Base-by-base conservation (phyloP, 176 grass and related monocot genomes). In the Avena insularis region DNA sequence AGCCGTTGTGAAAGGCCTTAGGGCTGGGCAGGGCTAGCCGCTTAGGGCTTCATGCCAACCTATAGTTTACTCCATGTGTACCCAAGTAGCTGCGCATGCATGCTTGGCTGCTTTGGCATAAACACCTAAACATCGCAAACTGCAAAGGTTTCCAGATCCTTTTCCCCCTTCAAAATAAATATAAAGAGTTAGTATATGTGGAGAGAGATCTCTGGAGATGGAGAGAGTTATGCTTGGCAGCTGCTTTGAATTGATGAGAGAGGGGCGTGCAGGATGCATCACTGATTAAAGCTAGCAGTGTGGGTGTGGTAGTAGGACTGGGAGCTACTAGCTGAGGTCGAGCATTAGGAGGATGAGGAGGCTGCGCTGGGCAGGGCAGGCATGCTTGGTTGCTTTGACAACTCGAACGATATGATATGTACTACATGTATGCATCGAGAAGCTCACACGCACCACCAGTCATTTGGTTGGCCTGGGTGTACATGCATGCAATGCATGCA, bases 271-370 rank as follows among this genome's bases (percentile, higher is more conserved):
- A 75, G 47, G 25, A 35, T 33, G 48, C 73, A 65, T 65, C 62
- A 47, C 87, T 87, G 93, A 92, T 89, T 87, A 95, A 92, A 95
- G 93, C 73, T 29, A 54, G 33, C 33, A 2, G 73, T 31, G 73
- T 91, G 84, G 60, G 46, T 84, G 73, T 79, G 86, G 66, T 85
- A 95, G 65, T 80, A 88, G 82, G 67, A 90, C 58, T 76, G 65
- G 75, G 61, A 81, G 89, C 57, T 87, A 84, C 57, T 84, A 84
- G 86, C 61, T 82, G 38, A 40, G 38, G 5, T 40, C 78, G 54
- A 72, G 81, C 79, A 82, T 89, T 80, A 80, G 77, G 67, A 71
- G 43, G 35, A 53, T 70, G 35, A 76, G 73, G 73, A 54, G 73
- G 73, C 47, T 53, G 72, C n/a, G 47, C 72, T 74, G 77, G 63